These are phyloP conservation scores for Penicillium paradoxum DNA, from an alignment of 495 filamentous ascomycete genomes.

Conservation along the genomic window DNA sequence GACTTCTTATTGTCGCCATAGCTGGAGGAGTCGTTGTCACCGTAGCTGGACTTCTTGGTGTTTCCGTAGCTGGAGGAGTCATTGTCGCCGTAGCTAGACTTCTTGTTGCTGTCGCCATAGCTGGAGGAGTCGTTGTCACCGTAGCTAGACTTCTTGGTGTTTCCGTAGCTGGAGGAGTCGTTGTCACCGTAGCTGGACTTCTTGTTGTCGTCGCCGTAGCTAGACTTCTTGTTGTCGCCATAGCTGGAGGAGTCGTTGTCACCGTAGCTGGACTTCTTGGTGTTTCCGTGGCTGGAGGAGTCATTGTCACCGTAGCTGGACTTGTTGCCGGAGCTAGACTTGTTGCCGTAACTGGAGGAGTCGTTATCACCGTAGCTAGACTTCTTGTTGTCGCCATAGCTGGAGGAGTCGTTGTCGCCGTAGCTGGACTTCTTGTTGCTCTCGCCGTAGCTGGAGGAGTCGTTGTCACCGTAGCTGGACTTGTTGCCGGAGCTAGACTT, in stretches of 20 bases:
- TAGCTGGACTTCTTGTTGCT: neutral
- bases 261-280: neutral
- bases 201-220: neutral
- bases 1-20: neutral
- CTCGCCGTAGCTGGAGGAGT: neutral
- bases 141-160: neutral
- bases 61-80: slow-evolving; percentile 7
- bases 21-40: neutral
- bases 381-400: slow-evolving; percentile 3
- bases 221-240: neutral
- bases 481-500: neutral
- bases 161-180: neutral
- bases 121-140: neutral
- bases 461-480: neutral
- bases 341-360: neutral
- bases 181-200: neutral
- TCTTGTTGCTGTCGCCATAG: neutral
- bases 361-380: neutral
- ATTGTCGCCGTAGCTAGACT: slow-evolving; percentile 3
- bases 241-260: neutral
- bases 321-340: neutral
- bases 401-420: slow-evolving; percentile 2
- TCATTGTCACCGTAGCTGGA: neutral
- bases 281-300: neutral
- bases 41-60: too few relatives aligned